These are phyloP conservation scores for Protostelium mycophagum DNA, from an alignment of 78 protist genomes.

Conservation along the genomic window DNA sequence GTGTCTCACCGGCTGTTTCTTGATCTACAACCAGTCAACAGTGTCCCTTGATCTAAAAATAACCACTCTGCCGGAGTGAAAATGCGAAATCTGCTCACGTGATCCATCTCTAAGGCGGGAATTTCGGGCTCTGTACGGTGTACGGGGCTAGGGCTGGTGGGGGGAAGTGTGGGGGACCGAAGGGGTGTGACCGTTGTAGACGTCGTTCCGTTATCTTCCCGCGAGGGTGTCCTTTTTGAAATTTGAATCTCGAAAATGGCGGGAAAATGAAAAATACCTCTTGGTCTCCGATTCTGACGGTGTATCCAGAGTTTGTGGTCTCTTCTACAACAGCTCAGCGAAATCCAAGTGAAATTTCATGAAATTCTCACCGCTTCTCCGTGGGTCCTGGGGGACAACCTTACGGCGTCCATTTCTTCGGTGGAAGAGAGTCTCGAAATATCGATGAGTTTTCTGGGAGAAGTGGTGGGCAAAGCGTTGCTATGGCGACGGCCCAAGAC, in stretches of 20 bases:
- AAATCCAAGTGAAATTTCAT: too few species aligned
- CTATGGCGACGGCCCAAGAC: neutral
- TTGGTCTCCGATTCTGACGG: neutral
- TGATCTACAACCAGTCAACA: neutral
- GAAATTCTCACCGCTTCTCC: neutral
- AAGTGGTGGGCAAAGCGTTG: neutral
- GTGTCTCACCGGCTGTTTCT: neutral
- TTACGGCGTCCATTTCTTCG: neutral
- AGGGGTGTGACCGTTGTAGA: too few species aligned
- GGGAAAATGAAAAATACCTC: neutral
- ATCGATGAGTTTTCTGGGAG: neutral
- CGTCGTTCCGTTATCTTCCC: neutral
- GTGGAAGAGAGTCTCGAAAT: neutral
- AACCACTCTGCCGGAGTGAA: neutral
- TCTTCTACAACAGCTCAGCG: too few species aligned
- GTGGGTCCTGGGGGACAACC: neutral
- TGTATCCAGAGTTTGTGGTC: neutral
- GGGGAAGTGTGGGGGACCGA: too few species aligned
- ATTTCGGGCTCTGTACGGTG: too few species aligned
- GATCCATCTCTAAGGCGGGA: too few species aligned
- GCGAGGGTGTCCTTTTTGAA: neutral
- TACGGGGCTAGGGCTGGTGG: too few species aligned
- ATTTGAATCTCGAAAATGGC: neutral
- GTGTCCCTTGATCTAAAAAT: neutral
- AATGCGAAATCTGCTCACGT: neutral